These are phyloP conservation scores for Jacaranda mimosifolia DNA, from an alignment of 257 asterid genomes.

Conservation along the genomic window DNA sequence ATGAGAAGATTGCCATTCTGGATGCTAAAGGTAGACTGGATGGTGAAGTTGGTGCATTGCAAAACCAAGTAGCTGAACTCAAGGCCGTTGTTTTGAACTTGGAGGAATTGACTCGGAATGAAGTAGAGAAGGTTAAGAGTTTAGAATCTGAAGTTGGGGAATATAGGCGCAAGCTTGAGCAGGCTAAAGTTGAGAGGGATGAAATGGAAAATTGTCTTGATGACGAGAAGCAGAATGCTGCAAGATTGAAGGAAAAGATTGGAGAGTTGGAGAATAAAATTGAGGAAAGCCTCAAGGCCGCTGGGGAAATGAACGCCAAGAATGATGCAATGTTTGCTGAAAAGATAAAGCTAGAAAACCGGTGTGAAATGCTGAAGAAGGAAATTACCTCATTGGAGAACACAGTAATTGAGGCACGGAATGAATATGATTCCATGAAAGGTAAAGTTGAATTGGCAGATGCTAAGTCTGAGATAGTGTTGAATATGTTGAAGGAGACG, in stretches of 20 bases:
- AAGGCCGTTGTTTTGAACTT: conserved; percentile 42
- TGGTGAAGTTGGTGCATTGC: conserved; percentile 52
- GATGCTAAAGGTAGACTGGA: conserved; percentile 54
- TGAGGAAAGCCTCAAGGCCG: conserved; percentile 36
- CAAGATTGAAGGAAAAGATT: conserved; percentile 48
- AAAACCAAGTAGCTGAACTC: conserved; percentile 50
- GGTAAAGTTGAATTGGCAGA: conserved; percentile 50
- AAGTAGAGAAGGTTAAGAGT: conserved; percentile 43
- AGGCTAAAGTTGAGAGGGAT: conserved; percentile 53
- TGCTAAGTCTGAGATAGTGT: conserved; percentile 46
- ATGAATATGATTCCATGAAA: conserved; percentile 47
- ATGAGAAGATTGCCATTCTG: conserved; percentile 51
- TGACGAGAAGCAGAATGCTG: conserved; percentile 52
- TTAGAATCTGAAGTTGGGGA: conserved; percentile 57
- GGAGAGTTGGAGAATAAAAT: conserved; percentile 54
- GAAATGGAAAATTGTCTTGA: conserved; percentile 39
- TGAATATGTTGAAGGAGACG: conserved; percentile 68
- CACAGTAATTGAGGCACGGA: conserved; percentile 40
- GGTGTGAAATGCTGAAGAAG: conserved; percentile 49
- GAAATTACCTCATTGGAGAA: conserved; percentile 50
- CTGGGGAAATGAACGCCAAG: conserved; percentile 53
- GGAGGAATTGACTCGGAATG: conserved; percentile 44
- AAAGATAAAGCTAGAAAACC: conserved; percentile 54
- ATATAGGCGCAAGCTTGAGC: conserved; percentile 46
- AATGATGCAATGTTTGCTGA: conserved; percentile 41